Evolutionary conservation across 2,329 filamentous ascomycete species (phyloP).

Genomic region (Trichophyton equinum): DNA sequence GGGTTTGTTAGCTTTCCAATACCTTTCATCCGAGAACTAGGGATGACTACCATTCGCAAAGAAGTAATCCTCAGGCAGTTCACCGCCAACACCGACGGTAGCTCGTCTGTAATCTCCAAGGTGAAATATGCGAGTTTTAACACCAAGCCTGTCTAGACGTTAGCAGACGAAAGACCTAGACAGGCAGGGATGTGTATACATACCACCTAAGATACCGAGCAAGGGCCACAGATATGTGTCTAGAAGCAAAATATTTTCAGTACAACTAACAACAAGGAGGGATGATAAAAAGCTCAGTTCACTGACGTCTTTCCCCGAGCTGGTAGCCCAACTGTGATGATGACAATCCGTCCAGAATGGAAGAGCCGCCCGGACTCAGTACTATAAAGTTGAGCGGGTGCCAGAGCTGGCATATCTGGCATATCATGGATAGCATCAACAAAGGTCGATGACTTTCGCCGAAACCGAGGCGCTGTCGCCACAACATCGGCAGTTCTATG

Average conservation of each 20-base stretch:
- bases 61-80: slow-evolving; percentile 95
- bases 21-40: not conserved
- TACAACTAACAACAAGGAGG: not conserved
- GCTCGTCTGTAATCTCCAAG: slow-evolving; percentile 91
- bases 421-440: slow-evolving; percentile 96
- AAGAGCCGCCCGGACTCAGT: slow-evolving; percentile 96
- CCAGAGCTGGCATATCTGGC: slow-evolving; percentile 68
- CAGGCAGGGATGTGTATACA: slow-evolving; percentile 16
- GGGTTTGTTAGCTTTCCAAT: not conserved
- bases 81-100: slow-evolving; percentile 67
- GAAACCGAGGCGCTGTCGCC: slow-evolving; percentile 77
- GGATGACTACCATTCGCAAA: slow-evolving; percentile 58
- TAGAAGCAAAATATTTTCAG: slow-evolving; percentile 23
- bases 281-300: slow-evolving; percentile 11
- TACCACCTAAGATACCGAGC: slow-evolving; percentile 86
- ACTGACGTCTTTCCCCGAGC: slow-evolving; percentile 86
- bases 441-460: slow-evolving; percentile 87
- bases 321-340: slow-evolving; percentile 89
- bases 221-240: slow-evolving; percentile 89
- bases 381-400: slow-evolving; percentile 92
- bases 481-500: slow-evolving; percentile 77
- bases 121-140: slow-evolving; percentile 97
- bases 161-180: slow-evolving; percentile 7
- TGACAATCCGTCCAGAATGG: slow-evolving; percentile 92
- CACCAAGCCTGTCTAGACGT: slow-evolving; percentile 56